Conservation (phyloP, 2,329 filamentous ascomycete species). For the Pyricularia sp. region DNA sequence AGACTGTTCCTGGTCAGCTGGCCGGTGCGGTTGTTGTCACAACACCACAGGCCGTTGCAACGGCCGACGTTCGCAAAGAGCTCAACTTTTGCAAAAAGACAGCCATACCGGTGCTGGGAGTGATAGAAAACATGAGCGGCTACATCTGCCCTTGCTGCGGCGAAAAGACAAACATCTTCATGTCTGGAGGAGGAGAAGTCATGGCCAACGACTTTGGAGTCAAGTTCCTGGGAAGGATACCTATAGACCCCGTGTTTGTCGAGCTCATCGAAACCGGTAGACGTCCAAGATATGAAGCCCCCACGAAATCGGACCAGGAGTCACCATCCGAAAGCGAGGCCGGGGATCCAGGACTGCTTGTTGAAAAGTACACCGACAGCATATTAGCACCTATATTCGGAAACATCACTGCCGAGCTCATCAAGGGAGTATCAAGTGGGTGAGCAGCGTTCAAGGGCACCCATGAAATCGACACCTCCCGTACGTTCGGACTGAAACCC, state of each 20-base stretch:
- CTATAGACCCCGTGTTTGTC: slow-evolving; percentile 88
- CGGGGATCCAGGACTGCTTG: slow-evolving; percentile 35
- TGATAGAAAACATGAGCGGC: slow-evolving; percentile 94
- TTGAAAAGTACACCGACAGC: slow-evolving; percentile 61
- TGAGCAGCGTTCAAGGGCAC: neutral
- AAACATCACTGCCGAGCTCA: slow-evolving; percentile 43
- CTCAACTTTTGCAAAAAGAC: slow-evolving; percentile 88
- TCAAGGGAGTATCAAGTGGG: slow-evolving; percentile 17
- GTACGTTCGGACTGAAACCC: neutral
- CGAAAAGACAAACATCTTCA: slow-evolving; percentile 90
- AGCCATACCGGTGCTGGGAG: slow-evolving; percentile 64
- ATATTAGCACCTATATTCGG: slow-evolving; percentile 58
- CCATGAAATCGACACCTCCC: neutral
- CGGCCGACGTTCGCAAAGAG: slow-evolving; percentile 87
- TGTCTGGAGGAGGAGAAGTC: slow-evolving; percentile 72
- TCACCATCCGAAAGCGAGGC: slow-evolving; percentile 12
- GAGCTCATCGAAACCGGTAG: slow-evolving; percentile 65
- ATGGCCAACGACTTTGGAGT: slow-evolving; percentile 84
- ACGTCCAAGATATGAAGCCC: slow-evolving; percentile 48
- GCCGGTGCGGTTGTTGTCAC: slow-evolving; percentile 89
- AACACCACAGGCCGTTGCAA: slow-evolving; percentile 87
- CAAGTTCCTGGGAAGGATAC: slow-evolving; percentile 72
- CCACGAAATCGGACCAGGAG: slow-evolving; percentile 11
- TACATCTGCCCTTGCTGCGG: slow-evolving; percentile 70
- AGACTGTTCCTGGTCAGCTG: slow-evolving; percentile 52